Evolutionary conservation across 108 stramenopile species (phyloP).

Genomic region (Phaeodactylum tricornutum): DNA sequence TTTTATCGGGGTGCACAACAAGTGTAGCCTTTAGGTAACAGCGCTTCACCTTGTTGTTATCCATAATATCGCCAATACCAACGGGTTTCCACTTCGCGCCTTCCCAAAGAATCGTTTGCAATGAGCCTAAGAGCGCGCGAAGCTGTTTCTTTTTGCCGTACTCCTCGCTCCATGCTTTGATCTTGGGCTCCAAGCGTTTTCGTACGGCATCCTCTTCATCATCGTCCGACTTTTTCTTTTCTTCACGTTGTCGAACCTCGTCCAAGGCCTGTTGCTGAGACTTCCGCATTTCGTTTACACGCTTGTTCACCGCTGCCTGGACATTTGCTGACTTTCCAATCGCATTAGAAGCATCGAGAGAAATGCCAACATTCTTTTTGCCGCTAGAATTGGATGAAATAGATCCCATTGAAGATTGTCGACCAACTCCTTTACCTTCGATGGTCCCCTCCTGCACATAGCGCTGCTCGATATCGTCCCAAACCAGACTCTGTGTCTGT

Average conservation of each 20-base stretch:
- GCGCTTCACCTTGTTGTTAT: conserved; percentile 79
- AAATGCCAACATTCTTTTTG: conserved; percentile 47
- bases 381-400: conserved; percentile 11
- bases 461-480: conserved; percentile 86
- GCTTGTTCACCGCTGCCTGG: conserved; percentile 48
- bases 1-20: conserved; percentile 97
- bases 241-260: conserved; percentile 64
- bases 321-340: conserved; percentile 61
- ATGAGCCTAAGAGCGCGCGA: conserved; percentile 86
- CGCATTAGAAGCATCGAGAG: conserved; percentile 55
- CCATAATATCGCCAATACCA: conserved; percentile 88
- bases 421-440: no score
- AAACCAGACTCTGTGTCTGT: conserved; percentile 54
- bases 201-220: conserved; percentile 68
- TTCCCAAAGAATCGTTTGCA: conserved; percentile 92
- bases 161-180: conserved; percentile 84
- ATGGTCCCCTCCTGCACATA: conserved; percentile 71
- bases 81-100: conserved; percentile 85
- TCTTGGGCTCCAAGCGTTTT: conserved; percentile 66
- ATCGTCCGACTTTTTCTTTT: conserved; percentile 41
- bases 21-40: conserved; percentile 83
- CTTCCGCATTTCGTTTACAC: conserved; percentile 68
- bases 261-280: conserved; percentile 57
- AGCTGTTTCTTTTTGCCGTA: conserved; percentile 93
- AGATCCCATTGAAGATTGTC: conserved; percentile 12